phyloP scores from a whole-genome alignment of 2,329 filamentous ascomycete genomes.

The Periglandula ipomoeae region DNA sequence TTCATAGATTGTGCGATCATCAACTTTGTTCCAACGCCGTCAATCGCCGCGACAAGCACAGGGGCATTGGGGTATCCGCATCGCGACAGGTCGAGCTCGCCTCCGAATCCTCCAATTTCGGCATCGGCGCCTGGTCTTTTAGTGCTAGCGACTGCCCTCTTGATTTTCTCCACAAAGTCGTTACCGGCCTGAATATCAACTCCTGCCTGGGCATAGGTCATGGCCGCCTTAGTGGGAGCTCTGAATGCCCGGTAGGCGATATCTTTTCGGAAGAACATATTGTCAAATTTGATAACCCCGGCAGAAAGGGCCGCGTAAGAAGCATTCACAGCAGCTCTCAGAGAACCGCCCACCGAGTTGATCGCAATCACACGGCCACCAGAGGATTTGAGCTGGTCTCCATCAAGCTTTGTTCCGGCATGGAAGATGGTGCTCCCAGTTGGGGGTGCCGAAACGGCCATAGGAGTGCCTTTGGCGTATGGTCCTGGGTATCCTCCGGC shows the following conservation, averaged over 20 bases:
- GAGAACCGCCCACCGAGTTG: slow-evolving; percentile 63
- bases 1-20: slow-evolving; percentile 86
- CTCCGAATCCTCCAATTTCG: slow-evolving; percentile 91
- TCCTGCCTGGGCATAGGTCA: slow-evolving; percentile 90
- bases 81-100: slow-evolving; percentile 49
- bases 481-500: slow-evolving; percentile 82
- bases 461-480: slow-evolving; percentile 70
- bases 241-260: slow-evolving; percentile 74
- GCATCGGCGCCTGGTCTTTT: slow-evolving; percentile 80
- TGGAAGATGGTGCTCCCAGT: slow-evolving; percentile 70
- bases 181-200: slow-evolving; percentile 95
- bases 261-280: slow-evolving; percentile 87
- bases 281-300: slow-evolving; percentile 63
- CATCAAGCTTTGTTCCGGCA: slow-evolving; percentile 67
- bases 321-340: slow-evolving; percentile 74
- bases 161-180: slow-evolving; percentile 85
- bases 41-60: slow-evolving; percentile 85
- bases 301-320: slow-evolving; percentile 77
- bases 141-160: slow-evolving; percentile 78
- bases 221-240: slow-evolving; percentile 34
- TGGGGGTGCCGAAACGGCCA: slow-evolving; percentile 37
- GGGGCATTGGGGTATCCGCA: slow-evolving; percentile 68
- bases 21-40: slow-evolving; percentile 93
- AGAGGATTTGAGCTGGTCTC: slow-evolving; percentile 59
- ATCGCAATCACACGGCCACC: slow-evolving; percentile 91